Conservation (phyloP, 2,329 filamentous ascomycete genomes). For the Zasmidium cellare region DNA sequence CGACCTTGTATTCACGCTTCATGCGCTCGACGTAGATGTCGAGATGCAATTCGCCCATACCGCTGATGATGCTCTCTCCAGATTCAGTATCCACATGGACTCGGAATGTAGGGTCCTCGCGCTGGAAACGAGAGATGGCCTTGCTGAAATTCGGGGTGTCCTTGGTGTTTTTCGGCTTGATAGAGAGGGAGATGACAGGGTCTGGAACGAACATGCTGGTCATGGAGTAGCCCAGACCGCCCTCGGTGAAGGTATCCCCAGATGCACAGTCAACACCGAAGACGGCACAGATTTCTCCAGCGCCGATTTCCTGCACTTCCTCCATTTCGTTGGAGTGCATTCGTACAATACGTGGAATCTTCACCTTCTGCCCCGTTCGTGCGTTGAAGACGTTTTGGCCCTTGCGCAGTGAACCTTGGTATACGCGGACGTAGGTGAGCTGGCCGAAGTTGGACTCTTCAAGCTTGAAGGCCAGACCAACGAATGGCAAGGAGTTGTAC, state of each 20-base stretch:
- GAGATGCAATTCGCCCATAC: constrained; percentile 96
- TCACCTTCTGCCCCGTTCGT: constrained; percentile 90
- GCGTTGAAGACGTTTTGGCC: constrained; percentile 91
- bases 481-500: constrained; percentile 90
- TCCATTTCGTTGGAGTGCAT: constrained; percentile 99
- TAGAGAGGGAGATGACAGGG: constrained; percentile 95
- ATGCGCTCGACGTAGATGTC: constrained; percentile 98
- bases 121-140: constrained; percentile 97
- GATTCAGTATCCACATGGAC: constrained; percentile 90
- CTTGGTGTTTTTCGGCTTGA: constrained; percentile 91
- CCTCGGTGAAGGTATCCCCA: constrained; percentile 97
- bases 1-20: constrained; percentile 93
- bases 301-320: constrained; percentile 86
- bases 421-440: constrained; percentile 96
- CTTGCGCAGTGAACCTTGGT: constrained; percentile 89
- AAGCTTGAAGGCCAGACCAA: constrained; percentile 95
- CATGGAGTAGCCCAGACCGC: constrained; percentile 89
- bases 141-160: constrained; percentile 95
- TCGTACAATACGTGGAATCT: constrained; percentile 93
- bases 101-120: constrained; percentile 96
- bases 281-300: constrained; percentile 96
- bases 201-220: constrained; percentile 98
- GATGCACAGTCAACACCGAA: constrained; percentile 98
- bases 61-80: constrained; percentile 95
- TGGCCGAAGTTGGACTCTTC: constrained; percentile 99